Percentiles rank a stretch among this genome's conserved stretches.
These are phyloP conservation scores for Amylostereum areolatum DNA, from an alignment of 1,284 basidiomycete species.

Conservation along the genomic window DNA sequence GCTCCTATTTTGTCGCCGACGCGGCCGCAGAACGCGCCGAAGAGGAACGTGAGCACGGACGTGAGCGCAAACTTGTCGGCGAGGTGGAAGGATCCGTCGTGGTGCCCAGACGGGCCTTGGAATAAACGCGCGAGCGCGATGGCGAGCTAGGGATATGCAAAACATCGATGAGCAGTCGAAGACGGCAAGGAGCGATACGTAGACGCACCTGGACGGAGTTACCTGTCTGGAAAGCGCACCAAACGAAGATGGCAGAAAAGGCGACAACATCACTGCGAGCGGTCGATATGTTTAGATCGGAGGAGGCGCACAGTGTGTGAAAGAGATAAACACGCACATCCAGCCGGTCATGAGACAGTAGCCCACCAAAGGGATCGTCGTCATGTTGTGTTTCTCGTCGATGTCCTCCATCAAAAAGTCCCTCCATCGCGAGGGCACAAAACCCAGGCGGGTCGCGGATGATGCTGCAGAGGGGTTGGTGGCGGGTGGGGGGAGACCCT, in stretches of 20 bases:
- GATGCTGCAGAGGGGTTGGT: too few species aligned
- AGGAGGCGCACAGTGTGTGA: too few species aligned
- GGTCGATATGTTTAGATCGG: too few species aligned
- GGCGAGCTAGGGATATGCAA: slow-evolving; percentile 35
- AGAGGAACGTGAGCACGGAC: slow-evolving; percentile 69
- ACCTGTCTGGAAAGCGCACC: slow-evolving; percentile 85
- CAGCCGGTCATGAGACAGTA: slow-evolving; percentile 88
- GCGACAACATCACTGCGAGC: slow-evolving; percentile 57
- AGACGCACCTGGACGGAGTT: slow-evolving; percentile 56
- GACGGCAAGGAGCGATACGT: slow-evolving; percentile 17
- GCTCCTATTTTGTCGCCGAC: slow-evolving; percentile 66
- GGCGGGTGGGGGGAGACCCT: too few species aligned
- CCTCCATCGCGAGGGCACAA: too few species aligned
- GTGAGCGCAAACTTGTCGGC: slow-evolving; percentile 79
- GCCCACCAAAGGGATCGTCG: slow-evolving; percentile 58
- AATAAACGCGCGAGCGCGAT: slow-evolving; percentile 64
- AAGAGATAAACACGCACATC: slow-evolving; percentile 41
- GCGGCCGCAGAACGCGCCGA: slow-evolving; percentile 69
- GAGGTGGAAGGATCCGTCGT: slow-evolving; percentile 60
- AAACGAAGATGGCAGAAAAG: slow-evolving; percentile 79
- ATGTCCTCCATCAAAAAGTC: slow-evolving; percentile 42
- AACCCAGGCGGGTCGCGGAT: too few species aligned
- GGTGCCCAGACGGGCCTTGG: slow-evolving; percentile 40
- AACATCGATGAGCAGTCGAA: not conserved
- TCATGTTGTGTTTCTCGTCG: slow-evolving; percentile 51